Conservation (phyloP, 352 stramenopile species). For the Globisporangium barbulae region DNA sequence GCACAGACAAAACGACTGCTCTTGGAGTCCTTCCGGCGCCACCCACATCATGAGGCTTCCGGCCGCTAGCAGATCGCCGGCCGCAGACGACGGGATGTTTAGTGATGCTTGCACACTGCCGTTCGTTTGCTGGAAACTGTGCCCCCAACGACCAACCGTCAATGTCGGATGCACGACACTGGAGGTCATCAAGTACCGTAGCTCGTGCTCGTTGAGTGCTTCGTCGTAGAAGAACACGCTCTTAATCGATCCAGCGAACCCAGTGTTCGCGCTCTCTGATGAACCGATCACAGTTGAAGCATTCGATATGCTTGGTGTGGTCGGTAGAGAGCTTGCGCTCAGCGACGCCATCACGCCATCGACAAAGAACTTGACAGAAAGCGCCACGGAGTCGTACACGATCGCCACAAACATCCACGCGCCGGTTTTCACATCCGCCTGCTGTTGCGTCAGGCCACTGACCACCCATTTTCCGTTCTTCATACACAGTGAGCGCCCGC, state of each 20-base stretch:
- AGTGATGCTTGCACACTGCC: conserved; percentile 19
- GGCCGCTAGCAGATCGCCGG: neutral
- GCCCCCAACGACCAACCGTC: conserved; percentile 26
- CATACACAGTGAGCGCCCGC: conserved; percentile 39
- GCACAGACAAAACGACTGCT: conserved; percentile 16
- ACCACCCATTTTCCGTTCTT: conserved; percentile 31
- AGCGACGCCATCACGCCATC: conserved; percentile 13
- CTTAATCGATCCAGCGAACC: conserved; percentile 35
- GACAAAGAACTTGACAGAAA: conserved; percentile 20
- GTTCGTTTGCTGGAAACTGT: conserved; percentile 17
- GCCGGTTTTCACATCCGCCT: conserved; percentile 13
- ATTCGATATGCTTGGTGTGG: neutral
- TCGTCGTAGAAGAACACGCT: conserved; percentile 45
- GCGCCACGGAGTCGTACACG: conserved; percentile 26
- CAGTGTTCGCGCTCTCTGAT: conserved; percentile 15
- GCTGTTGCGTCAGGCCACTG: conserved; percentile 8
- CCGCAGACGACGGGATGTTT: neutral
- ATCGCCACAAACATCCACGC: conserved; percentile 42
- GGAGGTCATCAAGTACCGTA: conserved; percentile 37
- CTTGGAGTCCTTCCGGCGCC: neutral
- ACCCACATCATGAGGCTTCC: conserved; percentile 21
- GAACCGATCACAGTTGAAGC: conserved; percentile 15
- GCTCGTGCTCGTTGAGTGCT: conserved; percentile 31
- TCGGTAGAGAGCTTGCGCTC: neutral
- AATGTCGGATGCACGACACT: conserved; percentile 7